Evolutionary conservation across 1,139 yeast genomes (phyloP), one percentile per base, ranked within the genome.

Genomic region (Yamadazyma buinensis): DNA sequence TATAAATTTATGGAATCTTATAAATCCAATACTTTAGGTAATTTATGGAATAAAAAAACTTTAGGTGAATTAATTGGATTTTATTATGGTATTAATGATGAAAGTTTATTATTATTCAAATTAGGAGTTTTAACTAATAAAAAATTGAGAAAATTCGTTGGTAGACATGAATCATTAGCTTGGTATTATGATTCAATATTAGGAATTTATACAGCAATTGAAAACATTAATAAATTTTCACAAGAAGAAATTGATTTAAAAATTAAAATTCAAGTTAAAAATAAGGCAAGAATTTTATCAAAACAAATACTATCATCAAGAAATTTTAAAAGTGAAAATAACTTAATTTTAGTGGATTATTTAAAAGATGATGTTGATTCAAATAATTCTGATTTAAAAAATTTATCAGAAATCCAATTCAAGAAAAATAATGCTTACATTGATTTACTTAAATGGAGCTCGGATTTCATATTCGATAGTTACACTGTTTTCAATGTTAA

Each of bases 71-170:
- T 74, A 15, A 56, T 73, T 26, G 70, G 75, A 29, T 55, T 80
- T n/a, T 79, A 77, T 51, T 81, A 80, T 55, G 76, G 81, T 3
- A 51, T 79, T 23, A 73, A 73, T 48, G 88, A 82, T 55, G 88
- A 82, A 54, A 47, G 76, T 14, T 57, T 72, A 23, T 57, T 80
- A 19, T 55, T 80, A 27, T 75, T 64, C 55, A 80, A 78, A 48
- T 52, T 81, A 20, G 72, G 73, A 13, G 53, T 80, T 1, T 63
- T 80, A 44, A 55, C 61, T 4, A 68, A 68, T 39, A 53, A 57
- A 10, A 30, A 54, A 12, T 46, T 72, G 29, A 60, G 64, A 42
- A 42, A 45, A 22, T 46, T 67, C 43, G 72, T 68, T 17, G 53
- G 58, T 7, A 64, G 67, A 48, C 83, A 80, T 50, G 85, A 77